Conservation (phyloP, 225 moss, liverwort and hornwort genomes). For the Straminergon stramineum region DNA sequence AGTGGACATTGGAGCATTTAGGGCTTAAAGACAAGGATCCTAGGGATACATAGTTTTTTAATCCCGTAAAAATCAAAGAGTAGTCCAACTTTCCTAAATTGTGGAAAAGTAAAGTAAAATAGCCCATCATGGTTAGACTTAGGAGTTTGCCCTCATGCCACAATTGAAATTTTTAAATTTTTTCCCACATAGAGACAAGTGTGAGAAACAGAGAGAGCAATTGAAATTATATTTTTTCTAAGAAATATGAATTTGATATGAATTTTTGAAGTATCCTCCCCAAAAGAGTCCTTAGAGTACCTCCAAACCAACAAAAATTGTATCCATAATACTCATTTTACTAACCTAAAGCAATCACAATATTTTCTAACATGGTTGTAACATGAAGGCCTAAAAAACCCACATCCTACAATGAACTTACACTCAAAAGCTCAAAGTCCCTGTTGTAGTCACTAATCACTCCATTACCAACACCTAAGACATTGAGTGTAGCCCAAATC, state of each 20-base stretch:
- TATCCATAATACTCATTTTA: neutral
- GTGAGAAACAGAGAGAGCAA: accelerated
- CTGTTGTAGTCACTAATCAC: neutral
- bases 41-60: neutral
- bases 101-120: neutral
- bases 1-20: no score
- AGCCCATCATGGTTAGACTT: neutral
- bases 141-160: neutral
- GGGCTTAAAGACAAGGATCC: neutral
- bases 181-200: accelerated
- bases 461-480: neutral
- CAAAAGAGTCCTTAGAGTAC: neutral
- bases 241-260: neutral
- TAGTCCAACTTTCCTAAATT: neutral
- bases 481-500: neutral
- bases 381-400: neutral
- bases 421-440: neutral
- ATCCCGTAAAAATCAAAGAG: no score
- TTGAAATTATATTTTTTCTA: neutral
- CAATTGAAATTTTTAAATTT: neutral
- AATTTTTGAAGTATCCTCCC: neutral
- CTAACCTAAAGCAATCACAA: no score
- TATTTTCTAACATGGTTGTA: neutral
- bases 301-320: neutral
- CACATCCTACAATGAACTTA: neutral